Conservation (phyloP, 805 yeast genomes). For the Teunomyces cretensis region DNA sequence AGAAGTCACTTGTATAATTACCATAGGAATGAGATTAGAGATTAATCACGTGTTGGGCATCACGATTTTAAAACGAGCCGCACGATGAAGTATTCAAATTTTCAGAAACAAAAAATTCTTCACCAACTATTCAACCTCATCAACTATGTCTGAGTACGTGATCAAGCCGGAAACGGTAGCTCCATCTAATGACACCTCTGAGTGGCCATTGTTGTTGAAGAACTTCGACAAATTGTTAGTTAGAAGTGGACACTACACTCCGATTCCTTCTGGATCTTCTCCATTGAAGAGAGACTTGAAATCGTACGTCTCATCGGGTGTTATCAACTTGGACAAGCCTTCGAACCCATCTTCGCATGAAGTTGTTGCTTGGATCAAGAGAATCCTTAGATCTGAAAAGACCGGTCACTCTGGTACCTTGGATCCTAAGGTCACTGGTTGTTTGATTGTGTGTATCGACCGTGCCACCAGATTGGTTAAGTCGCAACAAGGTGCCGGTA, state of each 20-base stretch:
- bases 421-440: conserved; percentile 98
- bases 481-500: conserved; percentile 99
- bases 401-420: conserved; percentile 99
- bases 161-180: conserved; percentile 86
- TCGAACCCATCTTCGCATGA: conserved; percentile 98
- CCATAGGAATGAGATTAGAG: neutral
- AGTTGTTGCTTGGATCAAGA: conserved; percentile 98
- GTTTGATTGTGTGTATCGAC: conserved; percentile 96
- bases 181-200: conserved; percentile 82
- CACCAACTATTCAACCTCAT: conserved; percentile 4
- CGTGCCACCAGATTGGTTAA: conserved; percentile 97
- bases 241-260: conserved; percentile 96
- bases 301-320: conserved; percentile 89
- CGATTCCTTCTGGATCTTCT: conserved; percentile 92
- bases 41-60: neutral
- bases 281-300: conserved; percentile 93
- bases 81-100: conserved; percentile 22
- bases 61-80: conserved; percentile 19
- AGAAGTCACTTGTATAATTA: neutral
- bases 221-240: conserved; percentile 92
- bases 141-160: conserved; percentile 63
- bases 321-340: conserved; percentile 95
- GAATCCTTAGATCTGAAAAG: conserved; percentile 92
- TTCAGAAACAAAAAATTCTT: conserved; percentile 1
- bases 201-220: conserved; percentile 94